Evolutionary conservation across 139 green algal species (phyloP), one percentile per base, ranked within the genome.

Genomic region (Chlorella sp.): DNA sequence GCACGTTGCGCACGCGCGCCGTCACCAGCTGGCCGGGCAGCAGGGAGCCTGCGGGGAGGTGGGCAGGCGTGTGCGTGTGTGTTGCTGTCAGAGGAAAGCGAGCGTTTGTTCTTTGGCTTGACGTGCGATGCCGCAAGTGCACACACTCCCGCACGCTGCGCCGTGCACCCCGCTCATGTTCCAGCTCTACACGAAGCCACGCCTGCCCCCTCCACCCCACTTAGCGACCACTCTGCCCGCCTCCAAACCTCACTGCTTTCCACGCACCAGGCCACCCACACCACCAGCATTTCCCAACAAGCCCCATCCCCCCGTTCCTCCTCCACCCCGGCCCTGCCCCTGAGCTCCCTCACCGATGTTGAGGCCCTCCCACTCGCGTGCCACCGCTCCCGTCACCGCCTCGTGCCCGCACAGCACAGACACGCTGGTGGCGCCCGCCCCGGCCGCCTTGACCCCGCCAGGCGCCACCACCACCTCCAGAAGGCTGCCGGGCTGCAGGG

Each of bases 21-120:
- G 94, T 96, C 22, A 99, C 96, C 64, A 99, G 94, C 57, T 92
- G 88, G 14, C 97, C 97, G 11, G 97, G 97, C 89, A 97, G 69
- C 39, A 98, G 91, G 4, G 90, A 83, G 22, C 87, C 91, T 92
- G 89, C 66, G 60, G 57, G 16, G 4, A 24, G 32, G 53, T 12
- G 11, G 79, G 21, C 22, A 16, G 42, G 39, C 9, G n/a, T 40
- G 81, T 26, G 81, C 32, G 32, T 57, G 48, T 57, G 48, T 57
- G 7, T 57, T 57, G 5, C 9, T 9, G 48, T 57, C 48, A 57
- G 7, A 57, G 9, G 48, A 9, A 16, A 57, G 48, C 48, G 9
- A 9, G 7, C 5, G 48, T 57, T 5, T 9, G 48, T 57, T 9
- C 7, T 9, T 57, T 57, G 5, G 48, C 7, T 9, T 57, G 48